Base-by-base conservation (phyloP, 2,329 filamentous ascomycete species). In the Penicillium olsonii region DNA sequence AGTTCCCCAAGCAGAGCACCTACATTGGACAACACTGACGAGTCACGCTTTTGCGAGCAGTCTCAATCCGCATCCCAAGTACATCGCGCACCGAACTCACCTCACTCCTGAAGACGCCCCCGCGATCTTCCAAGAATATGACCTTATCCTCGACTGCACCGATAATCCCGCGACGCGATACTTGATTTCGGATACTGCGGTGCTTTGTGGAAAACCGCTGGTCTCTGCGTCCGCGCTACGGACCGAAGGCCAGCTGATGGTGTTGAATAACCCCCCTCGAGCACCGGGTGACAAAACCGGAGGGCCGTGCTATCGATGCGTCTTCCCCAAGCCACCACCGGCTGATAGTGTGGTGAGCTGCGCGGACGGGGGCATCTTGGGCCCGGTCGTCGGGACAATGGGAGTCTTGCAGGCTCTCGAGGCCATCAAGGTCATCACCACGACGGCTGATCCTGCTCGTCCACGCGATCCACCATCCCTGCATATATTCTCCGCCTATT, bases 131-230 rank as follows among this genome's bases (percentile, higher is more conserved):
- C 72, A 76, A 0, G 61, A 75, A 4, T 97, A 95, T 66, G 90
- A 96, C 61, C 60, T 96, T 1, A 84, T 97, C 2, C 83, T 99
- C 11, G 94, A 99, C 70, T 99, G 94, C 68, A 97, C 92, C 9
- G 94, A 99, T 70, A 91, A 92, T 57, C 92, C 94, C 0, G 87
- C 89, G 1, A 89, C 90, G 0, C 88, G 94, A 37, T 97, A 99
- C 68, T 81, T 97, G 38, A 89, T 97, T 56, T 96, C 90, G 0
- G 94, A 99, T 66, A 83, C 88, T 14, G 95, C 90, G 60, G 87
- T 96, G 9, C 76, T 96, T 4, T 78, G 92, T 0, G 74, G 79
- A 2, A 94, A 90, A 64, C 85, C 90, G 0, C 81, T 99, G 14
- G 83, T 97, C 11, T 96, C 91, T 3, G 94, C 92, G 1, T 95